Evolutionary conservation across 306 rosid genomes (phyloP).

Genomic region (Chamaecrista fasciculata): DNA sequence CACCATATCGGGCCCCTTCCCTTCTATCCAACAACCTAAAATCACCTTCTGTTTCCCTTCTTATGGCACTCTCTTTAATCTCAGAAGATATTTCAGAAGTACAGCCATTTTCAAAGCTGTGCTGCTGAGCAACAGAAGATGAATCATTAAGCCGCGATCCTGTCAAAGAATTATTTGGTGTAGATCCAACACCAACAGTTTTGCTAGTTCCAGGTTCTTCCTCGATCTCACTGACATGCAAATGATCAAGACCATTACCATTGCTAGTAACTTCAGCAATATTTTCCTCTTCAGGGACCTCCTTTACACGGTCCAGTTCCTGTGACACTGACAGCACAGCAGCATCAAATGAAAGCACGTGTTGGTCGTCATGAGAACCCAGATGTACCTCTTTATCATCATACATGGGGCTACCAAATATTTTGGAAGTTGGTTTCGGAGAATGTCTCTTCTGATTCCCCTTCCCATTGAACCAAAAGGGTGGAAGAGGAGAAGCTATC

Average conservation of each 20-base stretch:
- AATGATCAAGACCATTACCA: slow-evolving; percentile 37
- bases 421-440: slow-evolving; percentile 66
- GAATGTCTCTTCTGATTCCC: slow-evolving; percentile 55
- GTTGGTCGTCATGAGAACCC: slow-evolving; percentile 52
- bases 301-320: slow-evolving; percentile 73
- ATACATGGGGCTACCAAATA: slow-evolving; percentile 73
- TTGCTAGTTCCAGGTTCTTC: slow-evolving; percentile 57
- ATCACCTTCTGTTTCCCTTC: slow-evolving; percentile 97
- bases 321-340: slow-evolving; percentile 81
- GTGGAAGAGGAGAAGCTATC: slow-evolving; percentile 76
- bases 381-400: slow-evolving; percentile 58
- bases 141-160: slow-evolving; percentile 48
- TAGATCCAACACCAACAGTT: slow-evolving; percentile 32
- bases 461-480: slow-evolving; percentile 71
- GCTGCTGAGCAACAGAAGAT: slow-evolving; percentile 43
- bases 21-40: slow-evolving; percentile 85
- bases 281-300: slow-evolving; percentile 64
- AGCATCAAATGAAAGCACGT: slow-evolving; percentile 81
- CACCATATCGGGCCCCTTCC: slow-evolving; percentile 63
- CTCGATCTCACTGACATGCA: slow-evolving; percentile 46
- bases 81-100: slow-evolving; percentile 51
- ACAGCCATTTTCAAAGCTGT: slow-evolving; percentile 52
- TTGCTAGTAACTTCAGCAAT: slow-evolving; percentile 42
- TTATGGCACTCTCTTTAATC: slow-evolving; percentile 83
- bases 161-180: slow-evolving; percentile 26